Base-by-base conservation (phyloP, 192 early-diverging fungal species). In the Spizellomyces punctatus region DNA sequence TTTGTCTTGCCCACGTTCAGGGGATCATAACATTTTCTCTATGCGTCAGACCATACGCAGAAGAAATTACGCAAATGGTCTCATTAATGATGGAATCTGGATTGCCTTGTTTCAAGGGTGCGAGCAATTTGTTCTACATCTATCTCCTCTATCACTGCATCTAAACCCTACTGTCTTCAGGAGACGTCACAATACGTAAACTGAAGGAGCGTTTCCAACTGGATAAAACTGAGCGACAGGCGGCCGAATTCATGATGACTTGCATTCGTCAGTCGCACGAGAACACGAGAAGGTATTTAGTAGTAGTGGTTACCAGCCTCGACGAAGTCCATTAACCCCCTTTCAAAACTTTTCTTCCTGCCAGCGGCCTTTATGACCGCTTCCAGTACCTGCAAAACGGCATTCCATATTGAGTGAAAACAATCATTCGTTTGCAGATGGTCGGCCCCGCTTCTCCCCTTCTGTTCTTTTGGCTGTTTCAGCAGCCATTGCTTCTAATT, bases 71-170 rank as follows among this genome's bases (percentile, higher is more conserved):
- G 46, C 90, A 94, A 67, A 84, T 96, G 71, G 95, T 99, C 16
- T 73, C 83, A 4, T 77, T 98, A 59, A 98, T 99, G 96, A 81
- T 95, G 41, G 93, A 95, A 19, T 98, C 96, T 14, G 95, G 96
- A 4, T 77, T 99, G 62, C 98, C 98, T 0, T 98, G 96, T 79
- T 99, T 99, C 84, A 98, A 94, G 75, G 93, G 93, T 66, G 49
- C 12, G 42, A 56, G n/a, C 22, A 56, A 45, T 56, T 59, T 36
- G 27, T 19, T 19, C 54, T 56, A 56, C 54, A n/a, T 56, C 54
- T 19, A 22, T 56, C 17, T 42, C 16, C 36, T 61, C 36, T 6
- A 61, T 61, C 36, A 42, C 17, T 61, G 59, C 36, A 61, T 61
- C 36, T 17, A 16, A 16, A 3, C 42, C 17, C 17, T 41, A 61